Percentiles rank a stretch among this genome's conserved stretches.
These are phyloP conservation scores for Nigrospora oryzae DNA, from an alignment of 2,329 filamentous ascomycete species.

Conservation along the genomic window DNA sequence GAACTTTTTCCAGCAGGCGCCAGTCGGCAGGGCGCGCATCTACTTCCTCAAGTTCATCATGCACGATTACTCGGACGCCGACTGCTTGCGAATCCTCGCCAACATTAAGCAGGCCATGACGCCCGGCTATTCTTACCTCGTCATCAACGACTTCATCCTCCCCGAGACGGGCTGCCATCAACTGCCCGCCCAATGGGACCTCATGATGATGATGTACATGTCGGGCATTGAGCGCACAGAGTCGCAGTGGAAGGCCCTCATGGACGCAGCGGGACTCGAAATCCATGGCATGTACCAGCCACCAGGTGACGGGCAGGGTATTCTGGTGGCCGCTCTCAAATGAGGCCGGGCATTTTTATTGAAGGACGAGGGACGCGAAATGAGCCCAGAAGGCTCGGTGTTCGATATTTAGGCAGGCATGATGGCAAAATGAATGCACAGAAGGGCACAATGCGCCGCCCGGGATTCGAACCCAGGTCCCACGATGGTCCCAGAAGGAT, in stretches of 20 bases:
- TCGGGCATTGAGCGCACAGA: slow-evolving; percentile 10
- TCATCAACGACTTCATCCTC: slow-evolving; percentile 20
- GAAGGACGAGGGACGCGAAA: too few relatives aligned
- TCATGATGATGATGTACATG: slow-evolving; percentile 12
- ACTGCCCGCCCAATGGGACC: slow-evolving; percentile 9
- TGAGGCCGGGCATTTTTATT: too few relatives aligned
- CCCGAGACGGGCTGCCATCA: slow-evolving; percentile 6
- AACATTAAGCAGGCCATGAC: slow-evolving; percentile 8
- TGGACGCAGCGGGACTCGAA: slow-evolving; percentile 8
- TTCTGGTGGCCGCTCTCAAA: neutral
- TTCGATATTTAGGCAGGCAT: too few relatives aligned
- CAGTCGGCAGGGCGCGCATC: slow-evolving; percentile 15
- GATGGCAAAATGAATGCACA: neutral
- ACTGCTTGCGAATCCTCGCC: slow-evolving; percentile 9
- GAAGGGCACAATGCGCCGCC: neutral
- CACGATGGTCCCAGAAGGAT: neutral
- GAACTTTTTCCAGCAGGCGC: slow-evolving; percentile 12
- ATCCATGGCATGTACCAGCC: neutral
- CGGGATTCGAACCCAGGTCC: slow-evolving; percentile 1
- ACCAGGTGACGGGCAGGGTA: neutral
- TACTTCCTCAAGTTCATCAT: slow-evolving; percentile 16
- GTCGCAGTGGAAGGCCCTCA: slow-evolving; percentile 8
- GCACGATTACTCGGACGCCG: slow-evolving; percentile 14
- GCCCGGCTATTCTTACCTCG: slow-evolving; percentile 18
- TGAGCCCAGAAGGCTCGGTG: too few relatives aligned